Conservation (phyloP, 2,329 filamentous ascomycete species). For the Didymella arachidicola region DNA sequence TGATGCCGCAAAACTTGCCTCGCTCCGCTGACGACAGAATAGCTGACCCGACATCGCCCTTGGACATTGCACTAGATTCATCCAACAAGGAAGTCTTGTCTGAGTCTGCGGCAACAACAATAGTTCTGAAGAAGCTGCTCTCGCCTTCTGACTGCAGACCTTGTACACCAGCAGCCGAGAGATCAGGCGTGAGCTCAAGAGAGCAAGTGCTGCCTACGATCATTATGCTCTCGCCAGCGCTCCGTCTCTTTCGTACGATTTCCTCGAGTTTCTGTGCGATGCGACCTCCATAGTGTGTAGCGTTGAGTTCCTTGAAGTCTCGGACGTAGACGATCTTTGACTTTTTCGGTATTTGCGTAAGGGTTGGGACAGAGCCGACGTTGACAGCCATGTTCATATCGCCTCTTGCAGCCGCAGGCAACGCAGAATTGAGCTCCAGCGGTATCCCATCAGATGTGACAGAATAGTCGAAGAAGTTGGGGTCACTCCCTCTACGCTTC, state of each 20-base stretch:
- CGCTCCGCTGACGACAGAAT: slow-evolving; percentile 28
- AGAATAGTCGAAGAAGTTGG: slow-evolving; percentile 45
- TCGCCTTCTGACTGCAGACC: slow-evolving; percentile 55
- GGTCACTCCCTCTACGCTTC: slow-evolving; percentile 18
- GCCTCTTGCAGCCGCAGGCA: slow-evolving; percentile 29
- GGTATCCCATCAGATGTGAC: slow-evolving; percentile 27
- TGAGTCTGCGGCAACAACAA: slow-evolving; percentile 41
- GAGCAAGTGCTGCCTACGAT: slow-evolving; percentile 79
- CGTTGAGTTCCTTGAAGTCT: slow-evolving; percentile 80
- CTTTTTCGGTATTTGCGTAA: slow-evolving; percentile 40
- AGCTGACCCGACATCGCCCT: slow-evolving; percentile 10
- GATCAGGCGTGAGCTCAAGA: slow-evolving; percentile 56
- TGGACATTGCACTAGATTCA: slow-evolving; percentile 22
- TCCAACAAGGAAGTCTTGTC: slow-evolving; percentile 25
- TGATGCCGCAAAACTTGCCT: slow-evolving; percentile 58
- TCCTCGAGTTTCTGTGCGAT: slow-evolving; percentile 75
- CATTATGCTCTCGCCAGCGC: slow-evolving; percentile 73
- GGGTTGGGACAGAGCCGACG: slow-evolving; percentile 26
- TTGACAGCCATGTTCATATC: slow-evolving; percentile 30
- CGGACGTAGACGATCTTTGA: slow-evolving; percentile 78
- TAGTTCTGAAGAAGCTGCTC: slow-evolving; percentile 45
- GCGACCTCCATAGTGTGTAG: slow-evolving; percentile 71
- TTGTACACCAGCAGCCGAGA: slow-evolving; percentile 55
- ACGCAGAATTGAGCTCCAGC: slow-evolving; percentile 37
- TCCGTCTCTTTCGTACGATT: slow-evolving; percentile 75